Evolutionary conservation across 148 eudicot genomes (phyloP), one percentile per base, ranked within the genome.

Genomic region (Chenopodium berlandieri): DNA sequence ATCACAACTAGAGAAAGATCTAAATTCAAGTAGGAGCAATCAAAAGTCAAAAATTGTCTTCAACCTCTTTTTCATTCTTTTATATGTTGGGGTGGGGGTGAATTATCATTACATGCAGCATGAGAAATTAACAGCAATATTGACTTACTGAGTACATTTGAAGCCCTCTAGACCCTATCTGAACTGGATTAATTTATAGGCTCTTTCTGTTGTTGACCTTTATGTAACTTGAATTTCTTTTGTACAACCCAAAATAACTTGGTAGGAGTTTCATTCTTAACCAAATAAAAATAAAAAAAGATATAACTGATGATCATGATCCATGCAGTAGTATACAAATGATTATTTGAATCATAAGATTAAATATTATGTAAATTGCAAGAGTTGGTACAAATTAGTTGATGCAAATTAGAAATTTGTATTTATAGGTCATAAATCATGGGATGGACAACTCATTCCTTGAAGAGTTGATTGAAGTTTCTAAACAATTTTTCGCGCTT

Each of bases 361-460:
- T 34, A 71, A 71, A 14, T 37, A 71, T 4, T 71, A 9, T 6
- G 3, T 7, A 71, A 37, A 37, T 10, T 22, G 32, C 23, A 37
- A 71, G 74, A 23, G 37, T 47, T 73, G 22, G 48, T 25, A 22
- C 76, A 25, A 48, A 48, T 11, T 22, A 27, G 25, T 31, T 73
- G 37, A 73, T 25, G 34, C 76, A 25, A 48, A 48, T 11, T 22
- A 27, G 25, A 22, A 3, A 32, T 8, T 27, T 76, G 37, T 44
- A 16, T 27, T 71, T 16, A 50, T 60, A 85, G 89, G 75, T 78
- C 7, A 75, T 85, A 65, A 90, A 90, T 82, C 97, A 91, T 87
- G 97, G 97, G 66, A 87, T 90, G 30, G 78, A 84, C 50, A 78
- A 37, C 32, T 81, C 88, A n/a, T 88, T 89, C 78, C 82, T 94